Evolutionary conservation across 2,329 filamentous ascomycete species (phyloP).

Genomic region (Beauveria australis): DNA sequence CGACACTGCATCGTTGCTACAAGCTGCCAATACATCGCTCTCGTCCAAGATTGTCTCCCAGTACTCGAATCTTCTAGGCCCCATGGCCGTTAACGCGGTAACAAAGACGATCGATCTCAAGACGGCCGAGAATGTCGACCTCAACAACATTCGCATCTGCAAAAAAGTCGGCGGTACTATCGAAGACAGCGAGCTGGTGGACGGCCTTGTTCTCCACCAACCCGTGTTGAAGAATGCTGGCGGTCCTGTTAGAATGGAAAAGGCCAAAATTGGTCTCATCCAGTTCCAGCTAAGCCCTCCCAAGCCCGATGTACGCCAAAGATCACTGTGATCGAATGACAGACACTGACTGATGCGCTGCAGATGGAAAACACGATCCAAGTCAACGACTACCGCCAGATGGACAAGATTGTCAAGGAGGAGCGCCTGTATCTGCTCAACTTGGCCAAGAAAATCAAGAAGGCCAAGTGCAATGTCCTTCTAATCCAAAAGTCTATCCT

Average conservation of each 20-base stretch:
- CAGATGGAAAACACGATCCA: constrained; percentile 99
- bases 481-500: constrained; percentile 98
- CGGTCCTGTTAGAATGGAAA: constrained; percentile 88
- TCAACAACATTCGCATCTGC: constrained; percentile 92
- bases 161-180: constrained; percentile 98
- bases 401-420: constrained; percentile 99
- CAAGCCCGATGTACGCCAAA: constrained; percentile 73
- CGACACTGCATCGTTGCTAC: constrained; percentile 83
- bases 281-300: constrained; percentile 98
- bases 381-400: constrained; percentile 98
- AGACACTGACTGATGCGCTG: constrained; percentile 15
- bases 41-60: constrained; percentile 98
- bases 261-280: constrained; percentile 92
- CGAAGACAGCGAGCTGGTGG: constrained; percentile 95
- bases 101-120: constrained; percentile 92
- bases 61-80: constrained; percentile 88
- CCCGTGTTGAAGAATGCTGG: constrained; percentile 88
- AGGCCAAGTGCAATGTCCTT: constrained; percentile 98
- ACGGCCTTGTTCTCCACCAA: constrained; percentile 88
- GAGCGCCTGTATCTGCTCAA: constrained; percentile 96
- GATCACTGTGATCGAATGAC: background rate
- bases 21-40: constrained; percentile 92
- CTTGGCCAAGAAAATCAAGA: constrained; percentile 99
- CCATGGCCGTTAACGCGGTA: constrained; percentile 96
- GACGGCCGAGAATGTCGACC: constrained; percentile 91